Percentiles rank a stretch among this genome's conserved stretches.
phyloP scores from a whole-genome alignment of 768 basidiomycete species.

The Boletellus ananas region DNA sequence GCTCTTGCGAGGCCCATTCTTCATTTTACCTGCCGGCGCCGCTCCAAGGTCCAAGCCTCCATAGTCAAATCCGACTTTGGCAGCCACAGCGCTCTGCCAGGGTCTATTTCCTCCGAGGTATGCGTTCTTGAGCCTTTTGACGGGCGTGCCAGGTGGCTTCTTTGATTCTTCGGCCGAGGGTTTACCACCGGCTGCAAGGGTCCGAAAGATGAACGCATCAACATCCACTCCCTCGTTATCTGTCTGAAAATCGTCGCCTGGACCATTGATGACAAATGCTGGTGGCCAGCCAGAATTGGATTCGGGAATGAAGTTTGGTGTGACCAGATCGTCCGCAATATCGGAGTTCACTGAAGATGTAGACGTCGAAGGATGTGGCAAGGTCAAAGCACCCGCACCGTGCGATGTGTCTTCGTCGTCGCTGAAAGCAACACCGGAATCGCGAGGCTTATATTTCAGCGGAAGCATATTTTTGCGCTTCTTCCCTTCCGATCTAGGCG shows the following conservation, averaged over 20 bases:
- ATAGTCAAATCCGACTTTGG: slow-evolving; percentile 57
- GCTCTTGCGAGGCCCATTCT: slow-evolving; percentile 63
- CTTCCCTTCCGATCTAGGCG: slow-evolving; percentile 39
- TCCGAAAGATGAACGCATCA: slow-evolving; percentile 70
- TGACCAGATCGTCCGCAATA: slow-evolving; percentile 62
- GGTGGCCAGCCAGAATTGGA: slow-evolving; percentile 61
- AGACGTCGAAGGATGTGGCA: slow-evolving; percentile 61
- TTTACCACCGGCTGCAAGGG: slow-evolving; percentile 58
- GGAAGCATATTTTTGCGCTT: slow-evolving; percentile 38
- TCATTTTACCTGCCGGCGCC: slow-evolving; percentile 38
- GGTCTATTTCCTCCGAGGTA: slow-evolving; percentile 57
- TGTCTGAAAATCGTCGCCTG: slow-evolving; percentile 36
- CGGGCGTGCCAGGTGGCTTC: slow-evolving; percentile 74
- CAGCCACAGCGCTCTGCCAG: slow-evolving; percentile 78
- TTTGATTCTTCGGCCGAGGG: slow-evolving; percentile 43
- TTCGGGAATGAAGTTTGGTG: slow-evolving; percentile 57
- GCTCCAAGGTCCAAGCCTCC: slow-evolving; percentile 36
- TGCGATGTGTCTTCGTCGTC: slow-evolving; percentile 48
- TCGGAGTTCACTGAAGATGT: slow-evolving; percentile 59
- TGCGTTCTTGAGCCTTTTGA: slow-evolving; percentile 67
- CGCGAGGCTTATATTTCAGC: slow-evolving; percentile 68
- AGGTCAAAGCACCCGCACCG: slow-evolving; percentile 24
- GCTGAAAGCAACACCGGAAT: slow-evolving; percentile 60
- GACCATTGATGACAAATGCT: slow-evolving; percentile 36
- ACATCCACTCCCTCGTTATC: slow-evolving; percentile 40